A percentile compares a stretch with the other conserved stretches of the same genome.
These are phyloP conservation scores for Aspergillus costaricaensis DNA, from an alignment of 2,329 filamentous ascomycete species.

Conservation along the genomic window DNA sequence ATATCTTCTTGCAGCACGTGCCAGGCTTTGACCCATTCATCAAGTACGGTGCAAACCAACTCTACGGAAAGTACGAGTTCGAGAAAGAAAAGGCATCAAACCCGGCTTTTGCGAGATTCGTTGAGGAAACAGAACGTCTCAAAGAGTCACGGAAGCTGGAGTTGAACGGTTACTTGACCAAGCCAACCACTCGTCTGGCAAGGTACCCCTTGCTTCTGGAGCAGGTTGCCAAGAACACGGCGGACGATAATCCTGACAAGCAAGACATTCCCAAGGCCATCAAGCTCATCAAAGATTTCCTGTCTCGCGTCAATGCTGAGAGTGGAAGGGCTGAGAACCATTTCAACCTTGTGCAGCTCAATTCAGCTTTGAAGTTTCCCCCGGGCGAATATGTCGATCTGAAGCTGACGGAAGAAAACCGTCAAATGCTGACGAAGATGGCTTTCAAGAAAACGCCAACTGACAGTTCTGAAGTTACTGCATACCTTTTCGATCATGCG, in stretches of 20 bases:
- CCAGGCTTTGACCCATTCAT: conserved; percentile 96
- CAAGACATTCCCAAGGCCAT: conserved; percentile 90
- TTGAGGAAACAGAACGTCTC: conserved; percentile 92
- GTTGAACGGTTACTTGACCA: conserved; percentile 95
- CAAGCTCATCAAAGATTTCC: conserved; percentile 78
- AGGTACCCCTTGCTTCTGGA: conserved; percentile 91
- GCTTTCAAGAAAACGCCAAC: conserved; percentile 89
- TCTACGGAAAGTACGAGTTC: conserved; percentile 97
- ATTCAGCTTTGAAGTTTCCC: conserved; percentile 87
- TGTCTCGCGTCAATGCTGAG: conserved; percentile 87
- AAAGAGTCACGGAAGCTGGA: conserved; percentile 97
- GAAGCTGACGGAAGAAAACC: conserved; percentile 88
- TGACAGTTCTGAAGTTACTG: conserved; percentile 85
- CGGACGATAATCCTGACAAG: conserved; percentile 85
- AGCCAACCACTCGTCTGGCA: conserved; percentile 91
- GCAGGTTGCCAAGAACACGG: conserved; percentile 87
- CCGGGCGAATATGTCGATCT: conserved; percentile 89
- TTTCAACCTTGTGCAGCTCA: conserved; percentile 90
- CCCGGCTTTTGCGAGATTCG: conserved; percentile 80
- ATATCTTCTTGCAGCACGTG: conserved; percentile 90
- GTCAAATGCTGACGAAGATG: conserved; percentile 92
- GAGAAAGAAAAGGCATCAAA: conserved; percentile 93
- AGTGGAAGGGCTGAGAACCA: conserved; percentile 97
- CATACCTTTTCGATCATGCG: conserved; percentile 95
- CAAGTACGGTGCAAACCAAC: conserved; percentile 89